Percentiles rank a stretch among this genome's conserved stretches.
These are phyloP conservation scores for Tarenaya hassleriana DNA, from an alignment of 345 rosid species.

Conservation along the genomic window DNA sequence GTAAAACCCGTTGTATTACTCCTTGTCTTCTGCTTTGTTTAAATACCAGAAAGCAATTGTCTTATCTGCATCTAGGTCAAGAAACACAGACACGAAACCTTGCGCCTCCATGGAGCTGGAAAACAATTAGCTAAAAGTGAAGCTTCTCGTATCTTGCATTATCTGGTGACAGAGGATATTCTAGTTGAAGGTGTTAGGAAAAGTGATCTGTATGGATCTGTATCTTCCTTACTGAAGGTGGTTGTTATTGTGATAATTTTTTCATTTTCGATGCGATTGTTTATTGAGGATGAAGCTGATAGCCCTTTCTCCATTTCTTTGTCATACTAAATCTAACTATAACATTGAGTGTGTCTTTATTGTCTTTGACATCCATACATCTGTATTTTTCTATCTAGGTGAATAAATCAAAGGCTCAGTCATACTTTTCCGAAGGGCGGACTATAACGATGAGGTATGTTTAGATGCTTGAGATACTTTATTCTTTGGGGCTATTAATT, in stretches of 20 bases:
- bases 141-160: slow-evolving; percentile 77
- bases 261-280: neutral
- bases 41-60: slow-evolving; percentile 1
- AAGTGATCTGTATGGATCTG: slow-evolving; percentile 89
- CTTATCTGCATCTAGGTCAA: slow-evolving; percentile 56
- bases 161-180: slow-evolving; percentile 76
- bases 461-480: neutral
- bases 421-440: slow-evolving; percentile 8
- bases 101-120: slow-evolving; percentile 91
- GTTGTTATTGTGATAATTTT: slow-evolving; percentile 15
- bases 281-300: neutral
- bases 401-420: slow-evolving; percentile 6
- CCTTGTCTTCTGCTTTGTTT: neutral
- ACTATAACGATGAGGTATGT: slow-evolving; percentile 14
- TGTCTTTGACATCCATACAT: slow-evolving; percentile 2
- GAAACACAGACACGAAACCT: slow-evolving; percentile 70
- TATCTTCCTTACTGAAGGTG: slow-evolving; percentile 90
- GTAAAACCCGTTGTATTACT: neutral
- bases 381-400: slow-evolving; percentile 9
- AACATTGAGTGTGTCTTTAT: slow-evolving; percentile 6
- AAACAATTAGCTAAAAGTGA: slow-evolving; percentile 74
- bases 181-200: slow-evolving; percentile 91
- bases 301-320: neutral
- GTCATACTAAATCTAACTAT: neutral
- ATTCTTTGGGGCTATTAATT: slow-evolving; percentile 6